Base-by-base conservation (phyloP, 176 grass and related monocot species). In the Eremochloa ophiuroides region DNA sequence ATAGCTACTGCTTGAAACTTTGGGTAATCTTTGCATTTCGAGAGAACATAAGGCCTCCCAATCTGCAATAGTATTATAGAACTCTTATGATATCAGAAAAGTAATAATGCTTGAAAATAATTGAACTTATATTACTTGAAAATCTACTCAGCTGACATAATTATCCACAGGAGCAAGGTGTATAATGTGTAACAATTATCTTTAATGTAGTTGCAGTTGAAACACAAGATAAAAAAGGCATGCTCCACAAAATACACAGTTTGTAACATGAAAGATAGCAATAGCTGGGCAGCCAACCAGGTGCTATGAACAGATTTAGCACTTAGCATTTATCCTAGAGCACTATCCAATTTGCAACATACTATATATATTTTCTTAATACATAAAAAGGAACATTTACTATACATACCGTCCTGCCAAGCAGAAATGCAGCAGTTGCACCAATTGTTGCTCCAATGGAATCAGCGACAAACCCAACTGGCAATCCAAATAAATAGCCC, bases 1-100 rank as follows among this genome's bases (percentile, higher is more conserved):
- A 99, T 96, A 79, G 97, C 93, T 79, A 96, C 91, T 51, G 97
- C 97, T 89, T 99, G 97, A 88, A 99, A 95, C 42, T 96, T 93
- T 42, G 93, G 89, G 75, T 99, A 93, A 78, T 99, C 97, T 83
- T 90, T 93, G 82, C 94, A 88, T 78, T 91, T 99, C 73, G 97
- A 96, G 47, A 99, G 92, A 82, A 99, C 97, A 88, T 93, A 99
- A 38, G 88, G 79, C 74, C 93, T 95, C 51, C 93, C 93, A 61
- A 99, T 93, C 97, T 99, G 89, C 62, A 87, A 23, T 40, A 43
- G 35, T 16, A 71, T 31, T 26, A 73, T 64, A 60, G 39, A 40
- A 42, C 69, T 75, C 78, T 50, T 62, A 75, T 78, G 9, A 69
- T 77, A 44, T 75, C 1, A n/a, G 27, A 76, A 87, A 75, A 70